Evolutionary conservation across 495 filamentous ascomycete genomes (phyloP), one percentile per base, ranked within the genome.

Genomic region (Aspergillus ellipticus): DNA sequence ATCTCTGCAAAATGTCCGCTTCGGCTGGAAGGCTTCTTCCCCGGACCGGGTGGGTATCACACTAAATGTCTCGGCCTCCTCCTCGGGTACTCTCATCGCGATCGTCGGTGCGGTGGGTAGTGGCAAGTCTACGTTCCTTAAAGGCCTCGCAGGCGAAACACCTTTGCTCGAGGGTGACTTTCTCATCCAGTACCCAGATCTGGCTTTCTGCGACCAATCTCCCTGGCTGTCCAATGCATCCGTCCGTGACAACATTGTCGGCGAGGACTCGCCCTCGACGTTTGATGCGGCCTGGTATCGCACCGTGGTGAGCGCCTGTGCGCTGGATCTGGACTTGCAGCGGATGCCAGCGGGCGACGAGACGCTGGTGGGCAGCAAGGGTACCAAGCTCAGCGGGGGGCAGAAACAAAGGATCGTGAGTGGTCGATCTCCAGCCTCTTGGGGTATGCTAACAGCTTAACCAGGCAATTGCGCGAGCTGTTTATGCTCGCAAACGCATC

Each of bases 31-130:
- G 7, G 1, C 49, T 13, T 53, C 49, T 54, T 7, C 45, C 26
- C 6, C 3, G 13, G 39, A 46, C 7, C 39, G 20, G 28, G 3
- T 20, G 22, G 58, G 62, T 35, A 54, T 58, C 17, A 53, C 48
- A 4, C 47, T 64, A 5, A 52, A 19, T 1, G 5, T 64, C 16
- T 8, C n/a, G 11, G 17, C 26, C 7, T 54, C 52, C 1, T 19
- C 50, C 15, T 39, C 37, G 3, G 58, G 60, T 16, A 59, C 9
- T 7, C 26, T 72, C 0, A 65, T 67, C 13, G 56, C 65, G 33
- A 35, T 35, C 10, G 33, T 35, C 13, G 33, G 33, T 10, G 33
- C 33, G 8, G 33, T 35, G 10, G 33, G 33, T 9, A 11, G 33
- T 15, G 33, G 33, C 33, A 35, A 35, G 33, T 35, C 33, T 3